phyloP scores from a whole-genome alignment of 495 filamentous ascomycete species.

The Talaromyces stipitatus region DNA sequence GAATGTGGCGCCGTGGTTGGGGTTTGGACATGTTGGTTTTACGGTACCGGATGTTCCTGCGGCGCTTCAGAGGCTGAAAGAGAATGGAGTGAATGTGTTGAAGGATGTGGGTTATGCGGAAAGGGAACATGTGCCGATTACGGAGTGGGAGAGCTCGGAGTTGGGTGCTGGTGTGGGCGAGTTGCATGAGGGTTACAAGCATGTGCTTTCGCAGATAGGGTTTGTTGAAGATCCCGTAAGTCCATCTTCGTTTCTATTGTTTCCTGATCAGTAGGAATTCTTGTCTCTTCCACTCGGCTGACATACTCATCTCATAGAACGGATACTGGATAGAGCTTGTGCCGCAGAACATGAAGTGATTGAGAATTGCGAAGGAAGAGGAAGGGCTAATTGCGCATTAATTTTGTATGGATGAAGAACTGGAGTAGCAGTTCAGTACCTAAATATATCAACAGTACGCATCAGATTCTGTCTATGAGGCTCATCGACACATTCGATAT shows the following conservation, averaged over 20 bases:
- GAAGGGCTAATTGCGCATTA: not conserved
- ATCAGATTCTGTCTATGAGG: too few relatives aligned
- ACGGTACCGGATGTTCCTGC: not conserved
- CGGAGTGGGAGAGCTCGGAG: conserved; percentile 26
- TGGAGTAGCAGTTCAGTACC: too few relatives aligned
- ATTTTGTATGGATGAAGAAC: too few relatives aligned
- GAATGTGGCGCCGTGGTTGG: not conserved
- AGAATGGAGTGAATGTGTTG: conserved; percentile 17
- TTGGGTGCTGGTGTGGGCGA: not conserved
- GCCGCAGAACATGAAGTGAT: conserved; percentile 13
- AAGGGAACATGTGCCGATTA: conserved; percentile 25
- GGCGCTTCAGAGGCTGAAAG: not conserved
- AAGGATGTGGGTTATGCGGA: conserved; percentile 28
- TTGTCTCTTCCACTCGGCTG: not conserved
- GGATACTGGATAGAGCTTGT: conserved; percentile 15
- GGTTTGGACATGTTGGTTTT: not conserved
- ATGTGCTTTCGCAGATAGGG: not conserved
- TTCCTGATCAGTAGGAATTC: too few relatives aligned
- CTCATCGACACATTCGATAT: too few relatives aligned
- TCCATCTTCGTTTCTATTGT: too few relatives aligned
- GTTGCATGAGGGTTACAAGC: not conserved
- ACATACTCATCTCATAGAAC: conserved; percentile 20
- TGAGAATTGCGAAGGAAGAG: not conserved
- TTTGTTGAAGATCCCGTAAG: not conserved
- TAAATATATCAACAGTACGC: too few relatives aligned